Base-by-base conservation (phyloP, 2,329 filamentous ascomycete genomes). In the Plectosphaerella plurivora region DNA sequence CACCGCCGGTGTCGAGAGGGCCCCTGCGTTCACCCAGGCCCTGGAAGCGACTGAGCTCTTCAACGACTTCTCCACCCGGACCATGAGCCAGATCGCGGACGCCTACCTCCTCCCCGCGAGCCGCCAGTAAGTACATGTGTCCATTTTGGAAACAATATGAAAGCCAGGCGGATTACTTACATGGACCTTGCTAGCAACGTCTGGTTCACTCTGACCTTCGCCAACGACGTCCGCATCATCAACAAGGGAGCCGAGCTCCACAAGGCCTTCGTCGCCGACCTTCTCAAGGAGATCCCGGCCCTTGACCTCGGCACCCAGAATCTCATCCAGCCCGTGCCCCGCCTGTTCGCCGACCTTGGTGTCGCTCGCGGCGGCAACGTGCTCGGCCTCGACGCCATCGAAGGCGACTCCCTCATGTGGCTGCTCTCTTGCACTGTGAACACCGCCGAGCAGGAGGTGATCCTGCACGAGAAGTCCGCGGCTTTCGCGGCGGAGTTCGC, bases 271-370 rank as follows among this genome's bases (percentile, higher is more conserved):
- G 51, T 56, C 10, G 45, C 53, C 4, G 33, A 47, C 4, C 49
- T 47, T 35, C 24, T 48, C 33, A 24, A 37, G 37, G 15, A 45
- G 2, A 14, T 56, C 12, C 51, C 50, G 0, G 50, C 55, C 0
- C 47, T 55, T 4, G 58, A 56, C 22, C 47, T 57, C 35, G 52
- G 53, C 41, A 55, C 52, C 4, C 53, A 53, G 15, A 52, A 52
- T 9, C 44, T 53, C 0, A 44, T 56, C 16, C 54, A 59, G 51
- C 54, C 52, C 11, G 33, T 59, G 3, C 53, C 55, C 3, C 50
- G 52, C 22, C 42, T 53, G 1, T 56, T 57, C 25, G 54, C 53
- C n/a, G 53, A 56, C 0, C 41, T 55, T 35, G 47, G 54, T 24
- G 48, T 41, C 24, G 39, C 41, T 22, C 24, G 44, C 28, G 42